Evolutionary conservation across 2,329 filamentous ascomycete species (phyloP).

Genomic region (Penicillium sp.): DNA sequence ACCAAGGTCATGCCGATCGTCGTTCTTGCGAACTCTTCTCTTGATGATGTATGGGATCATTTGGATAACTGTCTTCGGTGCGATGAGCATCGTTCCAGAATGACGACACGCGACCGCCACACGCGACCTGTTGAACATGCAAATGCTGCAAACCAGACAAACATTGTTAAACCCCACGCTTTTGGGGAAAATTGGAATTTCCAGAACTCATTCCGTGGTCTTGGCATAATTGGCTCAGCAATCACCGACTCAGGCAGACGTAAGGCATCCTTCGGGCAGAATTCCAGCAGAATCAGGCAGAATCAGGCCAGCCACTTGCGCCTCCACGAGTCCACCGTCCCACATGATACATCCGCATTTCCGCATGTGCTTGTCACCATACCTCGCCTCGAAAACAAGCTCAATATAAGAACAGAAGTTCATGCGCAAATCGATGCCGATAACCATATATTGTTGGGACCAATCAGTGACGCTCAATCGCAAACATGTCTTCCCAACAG

Average conservation of each 20-base stretch:
- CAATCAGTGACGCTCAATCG: conserved; percentile 3
- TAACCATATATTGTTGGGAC: conserved; percentile 17
- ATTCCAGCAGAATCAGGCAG: neutral
- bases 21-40: neutral
- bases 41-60: neutral
- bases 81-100: neutral
- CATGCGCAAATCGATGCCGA: neutral
- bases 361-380: neutral
- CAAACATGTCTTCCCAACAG: conserved; percentile 21
- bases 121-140: neutral
- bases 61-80: neutral
- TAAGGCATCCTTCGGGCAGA: neutral
- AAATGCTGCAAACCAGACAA: neutral
- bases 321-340: neutral
- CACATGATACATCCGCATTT: no score
- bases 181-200: neutral
- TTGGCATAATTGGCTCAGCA: neutral
- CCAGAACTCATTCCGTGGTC: neutral
- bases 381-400: neutral
- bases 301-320: neutral
- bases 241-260: neutral
- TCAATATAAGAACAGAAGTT: neutral
- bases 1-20: neutral
- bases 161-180: neutral
- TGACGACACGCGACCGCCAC: conserved; percentile 2